These are phyloP conservation scores for Chenopodium album DNA, from an alignment of 148 eudicot genomes.

Conservation along the genomic window DNA sequence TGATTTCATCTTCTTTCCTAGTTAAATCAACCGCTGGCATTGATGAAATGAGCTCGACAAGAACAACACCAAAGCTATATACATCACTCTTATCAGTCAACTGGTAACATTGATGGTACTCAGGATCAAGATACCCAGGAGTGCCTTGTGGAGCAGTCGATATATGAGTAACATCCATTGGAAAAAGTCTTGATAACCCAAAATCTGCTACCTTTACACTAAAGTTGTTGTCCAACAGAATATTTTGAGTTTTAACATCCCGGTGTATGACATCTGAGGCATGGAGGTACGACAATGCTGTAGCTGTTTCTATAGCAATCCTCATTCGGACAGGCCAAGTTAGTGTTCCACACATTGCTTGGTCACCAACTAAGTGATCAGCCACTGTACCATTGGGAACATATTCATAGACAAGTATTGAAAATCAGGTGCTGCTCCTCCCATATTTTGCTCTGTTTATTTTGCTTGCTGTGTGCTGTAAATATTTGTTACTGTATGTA, in stretches of 20 bases:
- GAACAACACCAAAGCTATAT: constrained; percentile 85
- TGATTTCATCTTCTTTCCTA: constrained; percentile 53
- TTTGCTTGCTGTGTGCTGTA: too few species aligned
- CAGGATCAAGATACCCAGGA: constrained; percentile 76
- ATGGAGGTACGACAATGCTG: constrained; percentile 63
- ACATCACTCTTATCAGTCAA: constrained; percentile 75
- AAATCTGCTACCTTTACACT: constrained; percentile 70
- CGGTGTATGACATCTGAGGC: constrained; percentile 62
- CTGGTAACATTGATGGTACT: constrained; percentile 67
- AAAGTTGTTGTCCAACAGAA: constrained; percentile 55
- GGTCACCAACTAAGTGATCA: constrained; percentile 59
- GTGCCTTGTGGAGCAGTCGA: constrained; percentile 85
- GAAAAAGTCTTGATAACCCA: constrained; percentile 64
- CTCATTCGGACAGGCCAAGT: constrained; percentile 61
- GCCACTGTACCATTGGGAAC: constrained; percentile 67
- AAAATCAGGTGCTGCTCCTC: too few species aligned
- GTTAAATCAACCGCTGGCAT: constrained; percentile 58
- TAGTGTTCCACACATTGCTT: constrained; percentile 32
- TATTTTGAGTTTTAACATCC: constrained; percentile 64
- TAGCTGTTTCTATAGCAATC: constrained; percentile 65
- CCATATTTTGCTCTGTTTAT: too few species aligned
- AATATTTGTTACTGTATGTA: too few species aligned
- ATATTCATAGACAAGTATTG: constrained; percentile 53
- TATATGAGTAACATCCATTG: constrained; percentile 49
- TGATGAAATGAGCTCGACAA: constrained; percentile 68